Conservation (phyloP, 2,329 filamentous ascomycete genomes). For the Xylariaceae sp. region DNA sequence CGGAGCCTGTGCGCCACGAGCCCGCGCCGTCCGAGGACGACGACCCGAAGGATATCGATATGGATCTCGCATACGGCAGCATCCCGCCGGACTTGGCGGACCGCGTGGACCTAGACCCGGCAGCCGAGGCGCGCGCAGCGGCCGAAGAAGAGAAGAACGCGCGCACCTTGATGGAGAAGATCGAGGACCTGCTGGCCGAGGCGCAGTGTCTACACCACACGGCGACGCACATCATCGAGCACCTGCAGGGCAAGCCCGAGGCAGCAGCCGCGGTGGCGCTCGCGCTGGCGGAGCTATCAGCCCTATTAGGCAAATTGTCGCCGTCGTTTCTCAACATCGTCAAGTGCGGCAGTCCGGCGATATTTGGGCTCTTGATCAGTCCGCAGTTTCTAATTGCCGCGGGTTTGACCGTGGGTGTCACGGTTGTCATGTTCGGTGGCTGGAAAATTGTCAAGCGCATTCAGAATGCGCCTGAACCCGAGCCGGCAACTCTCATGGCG, state of each 20-base stretch:
- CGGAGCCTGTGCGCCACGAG: constrained; percentile 8
- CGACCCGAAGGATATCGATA: constrained; percentile 60
- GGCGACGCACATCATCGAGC: constrained; percentile 74
- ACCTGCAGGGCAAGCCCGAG: constrained; percentile 71
- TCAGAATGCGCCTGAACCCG: constrained; percentile 36
- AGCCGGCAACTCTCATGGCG: constrained; percentile 13
- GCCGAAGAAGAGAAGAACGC: constrained; percentile 52
- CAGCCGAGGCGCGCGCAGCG: constrained; percentile 40
- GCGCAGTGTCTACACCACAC: constrained; percentile 84
- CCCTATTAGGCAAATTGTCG: constrained; percentile 74
- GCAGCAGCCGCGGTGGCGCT: constrained; percentile 90
- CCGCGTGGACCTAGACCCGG: constrained; percentile 35
- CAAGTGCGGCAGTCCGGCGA: constrained; percentile 75
- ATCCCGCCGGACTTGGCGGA: constrained; percentile 61
- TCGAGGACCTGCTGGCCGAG: constrained; percentile 76
- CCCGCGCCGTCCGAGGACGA: constrained; percentile 32
- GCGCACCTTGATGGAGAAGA: constrained; percentile 60
- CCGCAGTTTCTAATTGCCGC: constrained; percentile 94
- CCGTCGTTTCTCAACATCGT: constrained; percentile 70
- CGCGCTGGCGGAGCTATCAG: constrained; percentile 85
- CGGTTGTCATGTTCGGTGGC: constrained; percentile 89
- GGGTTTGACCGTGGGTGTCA: constrained; percentile 84
- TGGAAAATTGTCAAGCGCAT: constrained; percentile 97
- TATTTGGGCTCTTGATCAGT: constrained; percentile 79
- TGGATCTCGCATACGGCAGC: constrained; percentile 87